Evolutionary conservation across 441 rosid genomes (phyloP).

Genomic region (Jatropha multifida): DNA sequence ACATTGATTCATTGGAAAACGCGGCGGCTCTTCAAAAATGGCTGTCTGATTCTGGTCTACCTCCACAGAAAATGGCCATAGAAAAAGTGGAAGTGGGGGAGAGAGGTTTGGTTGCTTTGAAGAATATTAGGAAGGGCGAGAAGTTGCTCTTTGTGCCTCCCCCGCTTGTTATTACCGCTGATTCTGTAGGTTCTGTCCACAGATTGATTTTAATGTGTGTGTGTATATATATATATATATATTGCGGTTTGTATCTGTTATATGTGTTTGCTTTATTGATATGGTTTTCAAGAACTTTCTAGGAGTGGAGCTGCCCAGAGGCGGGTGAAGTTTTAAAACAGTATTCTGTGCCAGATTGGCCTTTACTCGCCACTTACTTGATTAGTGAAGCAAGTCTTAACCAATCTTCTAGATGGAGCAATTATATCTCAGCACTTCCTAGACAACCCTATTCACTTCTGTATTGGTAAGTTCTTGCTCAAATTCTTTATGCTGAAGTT

Average conservation of each 20-base stretch:
- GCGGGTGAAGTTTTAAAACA: constrained; percentile 72
- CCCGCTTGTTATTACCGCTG: constrained; percentile 74
- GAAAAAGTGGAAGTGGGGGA: constrained; percentile 78
- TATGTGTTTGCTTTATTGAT: neutral
- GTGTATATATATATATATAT: neutral
- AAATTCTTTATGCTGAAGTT: constrained; percentile 9
- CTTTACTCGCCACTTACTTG: constrained; percentile 79
- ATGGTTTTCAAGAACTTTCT: constrained; percentile 12
- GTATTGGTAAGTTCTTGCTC: constrained; percentile 57
- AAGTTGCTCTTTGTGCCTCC: constrained; percentile 96
- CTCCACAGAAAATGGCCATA: constrained; percentile 84
- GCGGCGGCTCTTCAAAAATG: constrained; percentile 76
- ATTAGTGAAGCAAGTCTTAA: constrained; percentile 88
- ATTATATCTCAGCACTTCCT: constrained; percentile 89
- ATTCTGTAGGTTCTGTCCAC: constrained; percentile 52
- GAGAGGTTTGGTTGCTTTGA: constrained; percentile 87
- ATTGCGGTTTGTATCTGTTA: neutral
- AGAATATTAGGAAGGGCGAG: constrained; percentile 84
- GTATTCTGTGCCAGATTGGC: constrained; percentile 97
- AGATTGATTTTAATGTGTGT: constrained; percentile 5
- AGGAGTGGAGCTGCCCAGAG: constrained; percentile 76
- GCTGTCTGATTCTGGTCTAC: constrained; percentile 80
- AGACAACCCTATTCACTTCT: constrained; percentile 90
- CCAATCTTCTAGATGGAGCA: constrained; percentile 81
- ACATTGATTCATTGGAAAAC: constrained; percentile 77